Percentiles rank a stretch among this genome's conserved stretches.
phyloP scores from a whole-genome alignment of 306 rosid genomes.

The Prunus davidiana region DNA sequence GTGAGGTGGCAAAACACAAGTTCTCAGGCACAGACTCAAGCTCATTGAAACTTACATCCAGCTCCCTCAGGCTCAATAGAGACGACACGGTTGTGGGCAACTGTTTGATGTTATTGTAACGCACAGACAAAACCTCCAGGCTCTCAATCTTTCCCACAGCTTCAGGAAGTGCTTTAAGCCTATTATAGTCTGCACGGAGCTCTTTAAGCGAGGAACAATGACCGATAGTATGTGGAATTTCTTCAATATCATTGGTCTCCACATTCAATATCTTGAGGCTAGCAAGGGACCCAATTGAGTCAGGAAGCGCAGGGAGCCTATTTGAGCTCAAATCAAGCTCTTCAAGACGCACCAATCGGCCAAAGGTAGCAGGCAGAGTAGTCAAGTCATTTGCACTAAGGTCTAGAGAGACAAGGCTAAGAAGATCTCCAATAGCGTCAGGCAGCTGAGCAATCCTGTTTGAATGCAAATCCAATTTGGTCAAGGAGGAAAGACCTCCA shows the following conservation, averaged over 20 bases:
- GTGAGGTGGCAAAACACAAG: constrained; percentile 73
- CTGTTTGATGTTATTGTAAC: constrained; percentile 76
- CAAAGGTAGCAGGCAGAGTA: constrained; percentile 61
- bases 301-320: constrained; percentile 58
- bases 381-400: constrained; percentile 61
- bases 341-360: constrained; percentile 61
- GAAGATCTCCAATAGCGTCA: constrained; percentile 58
- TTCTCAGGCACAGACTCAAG: constrained; percentile 87
- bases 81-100: constrained; percentile 87
- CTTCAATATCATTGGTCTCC: constrained; percentile 84
- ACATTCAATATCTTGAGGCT: constrained; percentile 60
- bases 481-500: constrained; percentile 71
- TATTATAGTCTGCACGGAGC: constrained; percentile 70
- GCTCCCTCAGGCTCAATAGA: constrained; percentile 67
- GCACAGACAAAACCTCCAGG: constrained; percentile 65
- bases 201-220: constrained; percentile 66
- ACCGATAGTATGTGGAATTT: constrained; percentile 73
- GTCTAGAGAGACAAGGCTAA: constrained; percentile 56
- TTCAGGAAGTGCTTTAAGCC: constrained; percentile 85
- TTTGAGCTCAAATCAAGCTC: constrained; percentile 86
- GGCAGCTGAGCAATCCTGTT: constrained; percentile 65
- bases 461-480: constrained; percentile 70
- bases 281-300: constrained; percentile 62
- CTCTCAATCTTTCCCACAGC: constrained; percentile 82
- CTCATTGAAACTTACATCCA: constrained; percentile 82